These are phyloP conservation scores for Xylariaceae sp. DNA, from an alignment of 2,329 filamentous ascomycete genomes.

Conservation along the genomic window DNA sequence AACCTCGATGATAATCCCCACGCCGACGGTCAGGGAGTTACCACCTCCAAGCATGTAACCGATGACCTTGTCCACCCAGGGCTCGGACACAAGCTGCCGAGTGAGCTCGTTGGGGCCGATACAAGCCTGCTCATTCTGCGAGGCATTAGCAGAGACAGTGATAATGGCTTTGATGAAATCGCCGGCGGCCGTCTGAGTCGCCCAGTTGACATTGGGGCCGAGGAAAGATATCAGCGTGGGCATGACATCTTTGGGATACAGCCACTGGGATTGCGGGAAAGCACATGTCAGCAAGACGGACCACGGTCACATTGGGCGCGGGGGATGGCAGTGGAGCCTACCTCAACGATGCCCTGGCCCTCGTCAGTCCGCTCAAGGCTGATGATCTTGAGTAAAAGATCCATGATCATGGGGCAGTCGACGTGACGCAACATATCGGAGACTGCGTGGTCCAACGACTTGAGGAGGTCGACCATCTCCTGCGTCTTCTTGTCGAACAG, in stretches of 20 bases:
- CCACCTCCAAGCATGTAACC: slow-evolving; percentile 87
- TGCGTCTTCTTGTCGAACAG: slow-evolving; percentile 96
- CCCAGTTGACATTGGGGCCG: slow-evolving; percentile 73
- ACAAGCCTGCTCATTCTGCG: slow-evolving; percentile 96
- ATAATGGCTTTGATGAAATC: slow-evolving; percentile 99
- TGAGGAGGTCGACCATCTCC: slow-evolving; percentile 89
- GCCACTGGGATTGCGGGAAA: slow-evolving; percentile 54
- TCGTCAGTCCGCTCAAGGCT: slow-evolving; percentile 88
- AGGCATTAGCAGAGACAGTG: slow-evolving; percentile 96
- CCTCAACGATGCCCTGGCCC: slow-evolving; percentile 88
- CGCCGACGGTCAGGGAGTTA: slow-evolving; percentile 89
- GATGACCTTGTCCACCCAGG: slow-evolving; percentile 79
- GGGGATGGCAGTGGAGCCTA: slow-evolving; percentile 38
- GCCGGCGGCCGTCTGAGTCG: slow-evolving; percentile 91
- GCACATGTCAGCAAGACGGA: neutral
- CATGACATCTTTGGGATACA: slow-evolving; percentile 82
- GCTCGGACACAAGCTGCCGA: slow-evolving; percentile 80
- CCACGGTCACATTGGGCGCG: no score
- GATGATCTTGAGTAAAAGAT: slow-evolving; percentile 91
- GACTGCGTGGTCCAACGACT: slow-evolving; percentile 72
- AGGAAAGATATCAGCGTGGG: slow-evolving; percentile 82
- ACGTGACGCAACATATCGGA: slow-evolving; percentile 85
- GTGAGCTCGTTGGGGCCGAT: slow-evolving; percentile 97
- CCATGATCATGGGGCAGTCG: slow-evolving; percentile 98
- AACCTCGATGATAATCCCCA: slow-evolving; percentile 96